These are phyloP conservation scores for Veloporphyrellus conicus DNA, from an alignment of 1,284 basidiomycete species.

Conservation along the genomic window DNA sequence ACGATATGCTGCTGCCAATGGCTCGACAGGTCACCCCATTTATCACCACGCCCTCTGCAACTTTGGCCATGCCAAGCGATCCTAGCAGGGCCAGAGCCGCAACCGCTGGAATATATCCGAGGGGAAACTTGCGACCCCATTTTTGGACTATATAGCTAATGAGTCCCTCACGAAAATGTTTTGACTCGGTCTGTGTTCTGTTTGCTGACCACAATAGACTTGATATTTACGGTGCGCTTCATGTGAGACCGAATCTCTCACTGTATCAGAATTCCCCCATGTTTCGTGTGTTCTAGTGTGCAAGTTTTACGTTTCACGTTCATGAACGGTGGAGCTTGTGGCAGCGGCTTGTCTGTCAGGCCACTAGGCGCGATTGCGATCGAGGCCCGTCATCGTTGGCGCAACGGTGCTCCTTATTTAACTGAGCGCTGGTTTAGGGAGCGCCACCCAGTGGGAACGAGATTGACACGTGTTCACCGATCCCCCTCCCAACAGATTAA, in stretches of 20 bases:
- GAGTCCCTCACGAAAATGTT: neutral
- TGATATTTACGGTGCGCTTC: neutral
- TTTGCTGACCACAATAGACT: neutral
- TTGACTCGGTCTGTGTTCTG: neutral
- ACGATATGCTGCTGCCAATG: constrained; percentile 2
- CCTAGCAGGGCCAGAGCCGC: constrained; percentile 1
- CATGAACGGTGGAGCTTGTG: neutral
- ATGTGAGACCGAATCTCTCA: neutral
- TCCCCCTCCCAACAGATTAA: constrained; percentile 35
- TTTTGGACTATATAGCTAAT: constrained; percentile 9
- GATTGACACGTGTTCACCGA: too few relatives aligned
- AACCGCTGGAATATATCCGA: constrained; percentile 6
- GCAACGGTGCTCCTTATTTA: neutral
- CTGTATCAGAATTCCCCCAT: neutral
- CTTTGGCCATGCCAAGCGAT: neutral
- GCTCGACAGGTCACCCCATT: neutral
- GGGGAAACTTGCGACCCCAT: neutral
- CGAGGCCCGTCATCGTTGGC: neutral
- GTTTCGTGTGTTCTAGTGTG: too few relatives aligned
- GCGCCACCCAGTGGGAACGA: neutral
- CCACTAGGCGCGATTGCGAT: neutral
- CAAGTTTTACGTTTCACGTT: neutral
- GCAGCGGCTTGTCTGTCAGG: neutral
- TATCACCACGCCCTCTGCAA: neutral
- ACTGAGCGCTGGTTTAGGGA: neutral